Evolutionary conservation across 1,284 basidiomycete species (phyloP), one percentile per base, ranked within the genome.

Genomic region (Cutaneotrichosporon mucoides): DNA sequence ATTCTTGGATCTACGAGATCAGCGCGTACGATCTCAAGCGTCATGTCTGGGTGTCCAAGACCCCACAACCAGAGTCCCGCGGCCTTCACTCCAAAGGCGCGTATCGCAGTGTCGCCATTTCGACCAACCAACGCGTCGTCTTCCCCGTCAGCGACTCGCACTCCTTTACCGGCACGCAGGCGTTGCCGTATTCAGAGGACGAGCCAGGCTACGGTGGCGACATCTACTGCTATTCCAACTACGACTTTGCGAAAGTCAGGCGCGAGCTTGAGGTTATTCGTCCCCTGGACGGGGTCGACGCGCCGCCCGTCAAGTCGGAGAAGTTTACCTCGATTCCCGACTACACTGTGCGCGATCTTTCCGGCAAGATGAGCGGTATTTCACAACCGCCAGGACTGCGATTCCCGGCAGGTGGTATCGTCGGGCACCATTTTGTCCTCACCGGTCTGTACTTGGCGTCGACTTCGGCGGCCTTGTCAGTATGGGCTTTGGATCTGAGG

Each of bases 401-500:
- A 8, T 97, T 97, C 79, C 93, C 93, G 7, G 89, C 90, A 0
- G 93, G 92, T 16, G 89, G 90, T 41, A 86, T 95, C 63, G 81
- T 95, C 16, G 92, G 92, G 35, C 86, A 85, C 43, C 86, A 93
- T 75, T 84, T 96, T 69, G 88, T 94, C 71, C 86, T 94, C 53
- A 89, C 89, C 11, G 91, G 92, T 37, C 90, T 90, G 24, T 94
- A 93, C 72, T 86, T 94, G 57, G 90, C 91, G 2, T 89, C 92
- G 68, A 88, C 87, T 37, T 91, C 79, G 0, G 76, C 73, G 3
- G 75, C 78, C 10, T 93, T 92, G 76, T 92, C 90, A 6, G 88
- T 94, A 57, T 93, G 90, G 90, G 87, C 89, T 1, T 84, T 95
- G 50, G 88, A 93, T 73, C 82, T 94, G 41, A 76, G 83, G 48